Evolutionary conservation across 2,329 filamentous ascomycete species (phyloP).

Genomic region (Aureobasidium melanogenum): DNA sequence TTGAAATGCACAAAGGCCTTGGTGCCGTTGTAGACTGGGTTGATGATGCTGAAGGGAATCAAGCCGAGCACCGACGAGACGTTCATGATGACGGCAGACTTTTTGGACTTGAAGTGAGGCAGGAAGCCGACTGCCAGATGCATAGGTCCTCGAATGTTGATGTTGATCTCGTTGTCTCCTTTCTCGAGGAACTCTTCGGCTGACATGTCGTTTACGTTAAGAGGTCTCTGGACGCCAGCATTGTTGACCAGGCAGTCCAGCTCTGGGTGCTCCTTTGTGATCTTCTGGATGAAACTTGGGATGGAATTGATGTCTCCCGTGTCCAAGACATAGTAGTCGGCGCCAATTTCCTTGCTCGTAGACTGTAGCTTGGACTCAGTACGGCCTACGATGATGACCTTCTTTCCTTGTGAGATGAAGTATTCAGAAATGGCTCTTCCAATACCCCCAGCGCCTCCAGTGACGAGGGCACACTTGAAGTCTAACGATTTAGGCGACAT

Average conservation of each 20-base stretch:
- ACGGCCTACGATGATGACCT: constrained; percentile 45
- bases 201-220: constrained; percentile 35
- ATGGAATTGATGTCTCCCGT: constrained; percentile 39
- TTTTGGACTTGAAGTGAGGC: constrained; percentile 39
- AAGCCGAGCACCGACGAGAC: constrained; percentile 47
- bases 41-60: constrained; percentile 44
- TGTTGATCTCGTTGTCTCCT: constrained; percentile 50
- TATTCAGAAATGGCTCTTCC: constrained; percentile 41
- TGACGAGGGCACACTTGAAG: constrained; percentile 41
- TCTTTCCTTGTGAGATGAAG: constrained; percentile 39
- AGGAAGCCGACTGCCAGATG: constrained; percentile 44
- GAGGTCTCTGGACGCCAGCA: constrained; percentile 43
- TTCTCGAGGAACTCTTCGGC: constrained; percentile 37
- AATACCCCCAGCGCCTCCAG: constrained; percentile 45
- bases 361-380: constrained; percentile 45
- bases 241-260: constrained; percentile 54
- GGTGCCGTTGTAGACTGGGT: constrained; percentile 51
- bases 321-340: constrained; percentile 45
- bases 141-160: constrained; percentile 51
- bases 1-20: constrained; percentile 52
- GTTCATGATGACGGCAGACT: constrained; percentile 42
- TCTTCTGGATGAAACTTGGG: constrained; percentile 35
- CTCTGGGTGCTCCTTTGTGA: constrained; percentile 43
- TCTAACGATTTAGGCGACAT: constrained; percentile 20
- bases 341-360: constrained; percentile 36